Conservation (phyloP, 768 basidiomycete genomes). For the Boletellus sp. region DNA sequence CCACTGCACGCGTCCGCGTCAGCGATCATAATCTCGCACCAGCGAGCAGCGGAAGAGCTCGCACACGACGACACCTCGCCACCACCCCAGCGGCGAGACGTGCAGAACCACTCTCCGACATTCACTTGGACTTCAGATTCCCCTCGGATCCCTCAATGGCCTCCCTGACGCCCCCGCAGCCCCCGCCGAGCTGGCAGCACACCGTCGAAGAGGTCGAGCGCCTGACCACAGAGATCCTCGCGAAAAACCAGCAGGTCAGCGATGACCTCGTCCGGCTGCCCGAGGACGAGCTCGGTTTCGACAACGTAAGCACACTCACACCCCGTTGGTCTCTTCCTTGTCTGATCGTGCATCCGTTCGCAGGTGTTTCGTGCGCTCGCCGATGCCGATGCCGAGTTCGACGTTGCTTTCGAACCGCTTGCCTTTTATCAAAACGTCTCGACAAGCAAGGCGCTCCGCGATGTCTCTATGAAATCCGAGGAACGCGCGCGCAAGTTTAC, state of each 20-base stretch:
- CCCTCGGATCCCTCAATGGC: constrained; percentile 31
- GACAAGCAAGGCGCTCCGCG: constrained; percentile 67
- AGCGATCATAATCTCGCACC: background rate
- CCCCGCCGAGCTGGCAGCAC: constrained; percentile 67
- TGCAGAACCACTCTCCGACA: constrained; percentile 2
- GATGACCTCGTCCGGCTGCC: constrained; percentile 62
- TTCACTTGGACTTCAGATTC: constrained; percentile 5
- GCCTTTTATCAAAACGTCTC: constrained; percentile 84
- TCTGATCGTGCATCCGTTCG: background rate
- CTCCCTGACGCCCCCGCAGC: constrained; percentile 61
- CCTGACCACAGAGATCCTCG: constrained; percentile 59
- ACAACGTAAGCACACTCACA: constrained; percentile 51
- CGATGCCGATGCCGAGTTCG: constrained; percentile 54
- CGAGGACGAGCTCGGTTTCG: constrained; percentile 57
- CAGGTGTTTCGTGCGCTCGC: constrained; percentile 67
- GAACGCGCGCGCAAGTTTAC: constrained; percentile 64
- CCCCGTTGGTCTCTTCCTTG: background rate
- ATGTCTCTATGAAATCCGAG: constrained; percentile 75
- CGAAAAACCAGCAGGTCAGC: constrained; percentile 49
- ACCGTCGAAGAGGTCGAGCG: constrained; percentile 56
- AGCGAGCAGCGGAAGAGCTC: background rate
- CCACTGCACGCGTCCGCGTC: background rate
- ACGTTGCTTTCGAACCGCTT: constrained; percentile 53
- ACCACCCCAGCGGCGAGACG: constrained; percentile 7
- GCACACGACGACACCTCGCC: constrained; percentile 5